Evolutionary conservation across 768 basidiomycete species (phyloP).

Genomic region (Amanita thiersii): DNA sequence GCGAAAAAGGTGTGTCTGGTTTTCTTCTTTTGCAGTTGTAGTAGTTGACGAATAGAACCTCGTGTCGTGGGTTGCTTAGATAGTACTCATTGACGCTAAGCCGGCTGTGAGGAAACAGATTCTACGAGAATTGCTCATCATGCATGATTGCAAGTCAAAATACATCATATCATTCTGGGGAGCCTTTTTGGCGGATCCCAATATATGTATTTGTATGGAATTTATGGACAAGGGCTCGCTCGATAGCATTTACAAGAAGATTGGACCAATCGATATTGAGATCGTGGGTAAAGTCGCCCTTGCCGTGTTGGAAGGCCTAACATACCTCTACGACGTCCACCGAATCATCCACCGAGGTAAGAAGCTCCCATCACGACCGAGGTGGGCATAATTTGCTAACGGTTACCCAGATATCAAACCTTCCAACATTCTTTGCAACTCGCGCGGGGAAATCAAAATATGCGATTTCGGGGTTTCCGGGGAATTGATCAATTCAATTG

Average conservation of each 20-base stretch:
- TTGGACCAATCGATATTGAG: constrained; percentile 88
- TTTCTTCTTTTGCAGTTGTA: not conserved
- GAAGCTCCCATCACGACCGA: constrained; percentile 18
- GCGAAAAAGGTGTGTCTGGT: constrained; percentile 80
- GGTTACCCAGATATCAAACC: constrained; percentile 85
- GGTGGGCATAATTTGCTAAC: not conserved
- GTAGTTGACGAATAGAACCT: not conserved
- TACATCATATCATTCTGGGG: constrained; percentile 98
- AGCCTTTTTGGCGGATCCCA: constrained; percentile 93
- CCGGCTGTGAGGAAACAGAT: constrained; percentile 97
- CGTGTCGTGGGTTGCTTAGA: constrained; percentile 38
- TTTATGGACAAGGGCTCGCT: constrained; percentile 90
- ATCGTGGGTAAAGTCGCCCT: constrained; percentile 92
- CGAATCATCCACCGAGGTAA: constrained; percentile 97
- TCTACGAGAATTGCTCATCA: constrained; percentile 94
- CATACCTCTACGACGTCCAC: constrained; percentile 95
- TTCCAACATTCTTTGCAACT: constrained; percentile 94
- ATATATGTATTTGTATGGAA: constrained; percentile 99
- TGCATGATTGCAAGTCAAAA: constrained; percentile 92
- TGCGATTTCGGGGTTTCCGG: constrained; percentile 99
- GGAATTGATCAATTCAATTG: constrained; percentile 97
- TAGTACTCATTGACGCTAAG: constrained; percentile 94
- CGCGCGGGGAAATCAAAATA: constrained; percentile 93
- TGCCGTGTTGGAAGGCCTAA: constrained; percentile 90
- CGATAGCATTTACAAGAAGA: constrained; percentile 94